Evolutionary conservation across 495 filamentous ascomycete species (phyloP).

Genomic region (Talaromyces stipitatus): DNA sequence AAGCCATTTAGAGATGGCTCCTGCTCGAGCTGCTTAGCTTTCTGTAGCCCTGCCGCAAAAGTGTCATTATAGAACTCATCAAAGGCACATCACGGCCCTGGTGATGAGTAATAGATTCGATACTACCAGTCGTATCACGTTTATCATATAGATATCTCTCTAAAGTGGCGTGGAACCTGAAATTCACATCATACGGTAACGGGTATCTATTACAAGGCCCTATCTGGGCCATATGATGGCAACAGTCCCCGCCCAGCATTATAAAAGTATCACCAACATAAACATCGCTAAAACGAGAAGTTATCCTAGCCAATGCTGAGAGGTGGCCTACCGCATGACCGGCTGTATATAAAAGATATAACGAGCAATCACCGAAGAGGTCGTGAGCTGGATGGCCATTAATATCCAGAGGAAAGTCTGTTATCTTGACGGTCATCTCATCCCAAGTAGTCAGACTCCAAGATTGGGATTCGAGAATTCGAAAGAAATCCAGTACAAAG

Average conservation of each 20-base stretch:
- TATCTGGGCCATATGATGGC: no score
- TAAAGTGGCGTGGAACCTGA: no score
- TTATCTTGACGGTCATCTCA: constrained; percentile 30
- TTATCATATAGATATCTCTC: no score
- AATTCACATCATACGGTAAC: no score
- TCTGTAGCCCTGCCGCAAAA: constrained; percentile 29
- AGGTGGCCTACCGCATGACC: constrained; percentile 45
- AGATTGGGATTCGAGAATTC: neutral
- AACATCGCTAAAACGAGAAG: no score
- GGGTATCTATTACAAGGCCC: no score
- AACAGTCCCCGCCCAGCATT: no score
- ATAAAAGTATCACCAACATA: no score
- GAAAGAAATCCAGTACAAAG: neutral
- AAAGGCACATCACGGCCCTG: no score
- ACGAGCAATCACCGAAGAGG: constrained; percentile 37
- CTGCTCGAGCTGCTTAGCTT: constrained; percentile 32
- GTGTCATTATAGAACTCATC: constrained; percentile 48
- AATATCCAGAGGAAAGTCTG: constrained; percentile 28
- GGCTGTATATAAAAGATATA: constrained; percentile 30
- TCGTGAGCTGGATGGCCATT: constrained; percentile 45
- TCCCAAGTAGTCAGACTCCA: neutral
- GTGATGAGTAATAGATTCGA: no score
- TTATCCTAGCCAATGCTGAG: constrained; percentile 46
- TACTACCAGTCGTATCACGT: no score
- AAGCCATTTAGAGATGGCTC: constrained; percentile 36